Percentiles rank a stretch among this genome's conserved stretches.
These are phyloP conservation scores for Neoboletus magnificus DNA, from an alignment of 768 basidiomycete genomes.

Conservation along the genomic window DNA sequence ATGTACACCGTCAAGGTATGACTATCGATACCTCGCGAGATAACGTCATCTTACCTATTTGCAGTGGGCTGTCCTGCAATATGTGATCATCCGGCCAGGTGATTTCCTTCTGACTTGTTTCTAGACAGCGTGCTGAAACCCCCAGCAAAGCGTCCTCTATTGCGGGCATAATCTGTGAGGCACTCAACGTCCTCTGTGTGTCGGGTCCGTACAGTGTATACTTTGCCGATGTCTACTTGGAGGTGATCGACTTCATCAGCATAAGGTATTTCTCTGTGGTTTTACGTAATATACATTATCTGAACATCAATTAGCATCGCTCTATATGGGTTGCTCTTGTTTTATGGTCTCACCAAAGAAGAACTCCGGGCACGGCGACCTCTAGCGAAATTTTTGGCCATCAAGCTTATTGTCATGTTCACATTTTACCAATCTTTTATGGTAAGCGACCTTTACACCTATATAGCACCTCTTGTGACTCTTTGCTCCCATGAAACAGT, in stretches of 20 bases:
- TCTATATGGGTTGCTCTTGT: conserved; percentile 79
- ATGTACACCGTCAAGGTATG: conserved; percentile 82
- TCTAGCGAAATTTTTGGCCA: conserved; percentile 79
- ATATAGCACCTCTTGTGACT: not conserved
- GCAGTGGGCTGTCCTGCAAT: conserved; percentile 88
- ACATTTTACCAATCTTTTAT: conserved; percentile 86
- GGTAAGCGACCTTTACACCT: conserved; percentile 37
- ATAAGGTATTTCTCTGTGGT: conserved; percentile 54
- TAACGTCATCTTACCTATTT: not conserved
- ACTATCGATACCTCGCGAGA: not conserved
- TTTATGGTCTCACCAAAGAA: conserved; percentile 77
- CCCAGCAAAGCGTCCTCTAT: conserved; percentile 43
- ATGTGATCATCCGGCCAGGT: conserved; percentile 70
- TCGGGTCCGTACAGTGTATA: conserved; percentile 54
- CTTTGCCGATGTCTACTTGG: conserved; percentile 69
- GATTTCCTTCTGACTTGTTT: not conserved
- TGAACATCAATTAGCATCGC: conserved; percentile 54
- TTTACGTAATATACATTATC: not conserved
- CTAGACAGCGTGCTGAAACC: conserved; percentile 5
- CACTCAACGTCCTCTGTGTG: conserved; percentile 65
- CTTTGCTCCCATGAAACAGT: conserved; percentile 38
- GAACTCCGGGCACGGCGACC: conserved; percentile 77
- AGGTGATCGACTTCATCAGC: conserved; percentile 72
- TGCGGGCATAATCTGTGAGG: conserved; percentile 75
- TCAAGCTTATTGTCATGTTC: conserved; percentile 85